Evolutionary conservation across 139 green algal species (phyloP).

Genomic region (Limnomonas spitsbergensis): DNA sequence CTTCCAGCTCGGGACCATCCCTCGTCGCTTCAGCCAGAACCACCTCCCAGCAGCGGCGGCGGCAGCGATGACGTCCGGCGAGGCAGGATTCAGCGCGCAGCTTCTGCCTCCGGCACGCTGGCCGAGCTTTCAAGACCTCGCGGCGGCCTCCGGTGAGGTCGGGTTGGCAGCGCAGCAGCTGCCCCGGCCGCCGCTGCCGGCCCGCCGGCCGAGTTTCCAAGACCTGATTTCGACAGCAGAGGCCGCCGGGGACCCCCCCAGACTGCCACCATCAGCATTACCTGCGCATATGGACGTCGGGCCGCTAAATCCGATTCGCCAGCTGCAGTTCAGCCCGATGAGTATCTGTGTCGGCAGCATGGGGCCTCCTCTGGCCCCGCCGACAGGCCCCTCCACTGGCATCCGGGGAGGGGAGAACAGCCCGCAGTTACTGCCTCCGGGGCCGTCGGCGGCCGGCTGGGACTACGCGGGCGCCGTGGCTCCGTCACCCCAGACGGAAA

Average conservation of each 20-base stretch:
- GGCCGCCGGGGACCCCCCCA: too few species aligned
- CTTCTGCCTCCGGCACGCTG: too few species aligned
- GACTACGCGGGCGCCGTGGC: not conserved
- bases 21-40: conserved; percentile 1
- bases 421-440: not conserved
- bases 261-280: too few species aligned
- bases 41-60: not conserved
- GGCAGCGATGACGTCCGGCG: not conserved
- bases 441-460: not conserved
- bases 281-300: too few species aligned
- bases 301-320: not conserved
- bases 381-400: not conserved
- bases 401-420: not conserved
- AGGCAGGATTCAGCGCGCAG: not conserved
- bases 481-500: not conserved
- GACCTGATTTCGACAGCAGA: not conserved
- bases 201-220: too few species aligned
- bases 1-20: not conserved
- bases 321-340: not conserved
- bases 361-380: too few species aligned
- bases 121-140: too few species aligned
- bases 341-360: not conserved
- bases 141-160: not conserved
- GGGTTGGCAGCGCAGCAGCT: not conserved
- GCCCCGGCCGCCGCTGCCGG: not conserved